Conservation (phyloP, 257 asterid genomes). For the Solanum virginianum region DNA sequence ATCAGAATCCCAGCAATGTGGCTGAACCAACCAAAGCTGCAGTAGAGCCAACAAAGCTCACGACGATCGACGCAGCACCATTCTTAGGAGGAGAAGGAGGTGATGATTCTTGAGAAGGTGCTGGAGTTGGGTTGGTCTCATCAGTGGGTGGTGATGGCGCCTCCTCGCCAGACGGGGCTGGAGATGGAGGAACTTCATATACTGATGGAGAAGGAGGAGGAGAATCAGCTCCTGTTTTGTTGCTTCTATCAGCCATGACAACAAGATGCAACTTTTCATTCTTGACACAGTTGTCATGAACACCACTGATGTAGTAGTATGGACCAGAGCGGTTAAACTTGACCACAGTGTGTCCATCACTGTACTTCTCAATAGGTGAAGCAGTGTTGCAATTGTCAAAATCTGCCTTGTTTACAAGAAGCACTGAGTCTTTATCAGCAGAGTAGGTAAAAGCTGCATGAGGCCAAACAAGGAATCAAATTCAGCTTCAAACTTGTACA, state of each 20-base stretch:
- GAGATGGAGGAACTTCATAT: slow-evolving; percentile 19
- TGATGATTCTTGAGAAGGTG: slow-evolving; percentile 43
- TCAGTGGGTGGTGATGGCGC: slow-evolving; percentile 33
- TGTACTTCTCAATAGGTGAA: slow-evolving; percentile 30
- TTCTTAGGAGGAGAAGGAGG: slow-evolving; percentile 28
- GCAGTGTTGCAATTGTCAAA: slow-evolving; percentile 42
- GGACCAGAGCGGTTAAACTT: slow-evolving; percentile 46
- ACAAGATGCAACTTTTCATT: slow-evolving; percentile 47
- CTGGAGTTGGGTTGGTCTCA: slow-evolving; percentile 25
- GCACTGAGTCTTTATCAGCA: slow-evolving; percentile 51
- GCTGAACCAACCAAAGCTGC: slow-evolving; percentile 35
- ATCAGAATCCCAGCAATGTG: slow-evolving; percentile 23
- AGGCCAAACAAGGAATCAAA: neutral
- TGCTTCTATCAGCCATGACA: slow-evolving; percentile 62
- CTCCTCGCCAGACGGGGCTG: slow-evolving; percentile 22
- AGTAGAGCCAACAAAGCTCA: slow-evolving; percentile 18
- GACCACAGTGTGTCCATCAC: slow-evolving; percentile 43
- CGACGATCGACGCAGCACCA: slow-evolving; percentile 16
- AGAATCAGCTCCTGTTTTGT: slow-evolving; percentile 8
- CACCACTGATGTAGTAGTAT: slow-evolving; percentile 70
- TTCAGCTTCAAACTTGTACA: neutral
- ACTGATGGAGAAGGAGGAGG: slow-evolving; percentile 24
- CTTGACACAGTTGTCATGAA: slow-evolving; percentile 48
- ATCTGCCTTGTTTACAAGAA: slow-evolving; percentile 45
- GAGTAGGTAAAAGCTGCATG: slow-evolving; percentile 53